Conservation (phyloP, 2,329 filamentous ascomycete genomes). For the Arthrobotrys conoides region DNA sequence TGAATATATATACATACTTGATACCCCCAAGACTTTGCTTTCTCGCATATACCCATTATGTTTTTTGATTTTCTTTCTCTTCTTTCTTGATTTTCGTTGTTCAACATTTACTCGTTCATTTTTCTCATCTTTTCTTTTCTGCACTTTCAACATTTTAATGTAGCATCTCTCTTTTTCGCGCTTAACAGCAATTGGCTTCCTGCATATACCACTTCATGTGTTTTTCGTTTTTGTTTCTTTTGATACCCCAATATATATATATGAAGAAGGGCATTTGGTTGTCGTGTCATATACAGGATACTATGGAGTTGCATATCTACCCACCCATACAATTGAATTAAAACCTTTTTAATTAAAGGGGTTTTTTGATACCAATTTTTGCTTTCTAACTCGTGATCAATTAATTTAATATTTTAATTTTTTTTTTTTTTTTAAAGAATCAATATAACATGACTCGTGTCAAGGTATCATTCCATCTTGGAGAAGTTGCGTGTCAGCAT, state of each 20-base stretch:
- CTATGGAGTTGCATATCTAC: slow-evolving; percentile 43
- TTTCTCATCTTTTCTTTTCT: slow-evolving; percentile 9
- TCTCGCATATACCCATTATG: slow-evolving; percentile 36
- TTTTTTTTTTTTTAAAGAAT: no score
- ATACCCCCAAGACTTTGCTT: slow-evolving; percentile 42
- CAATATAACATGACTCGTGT: no score
- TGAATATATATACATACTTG: slow-evolving; percentile 17
- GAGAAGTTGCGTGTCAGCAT: no score
- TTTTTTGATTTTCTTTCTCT: slow-evolving; percentile 18
- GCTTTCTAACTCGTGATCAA: no score
- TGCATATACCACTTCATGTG: slow-evolving; percentile 12
- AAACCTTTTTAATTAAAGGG: slow-evolving; percentile 7
- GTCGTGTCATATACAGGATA: slow-evolving; percentile 33
- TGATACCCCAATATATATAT: slow-evolving; percentile 34
- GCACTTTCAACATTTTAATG: slow-evolving; percentile 27
- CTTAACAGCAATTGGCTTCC: slow-evolving; percentile 33
- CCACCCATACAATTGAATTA: slow-evolving; percentile 31
- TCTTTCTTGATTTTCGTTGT: slow-evolving; percentile 26
- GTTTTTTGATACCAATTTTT: slow-evolving; percentile 12
- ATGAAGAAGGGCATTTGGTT: slow-evolving; percentile 29
- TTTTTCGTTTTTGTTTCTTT: slow-evolving; percentile 2
- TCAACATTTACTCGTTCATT: slow-evolving; percentile 14
- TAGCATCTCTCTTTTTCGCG: slow-evolving; percentile 28
- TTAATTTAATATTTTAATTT: slow-evolving; percentile 3
- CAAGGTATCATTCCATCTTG: no score